Percentiles rank a stretch among this genome's conserved stretches.
Evolutionary conservation across 2,329 filamentous ascomycete species (phyloP).

Genomic region (Teratosphaeriaceae sp.): DNA sequence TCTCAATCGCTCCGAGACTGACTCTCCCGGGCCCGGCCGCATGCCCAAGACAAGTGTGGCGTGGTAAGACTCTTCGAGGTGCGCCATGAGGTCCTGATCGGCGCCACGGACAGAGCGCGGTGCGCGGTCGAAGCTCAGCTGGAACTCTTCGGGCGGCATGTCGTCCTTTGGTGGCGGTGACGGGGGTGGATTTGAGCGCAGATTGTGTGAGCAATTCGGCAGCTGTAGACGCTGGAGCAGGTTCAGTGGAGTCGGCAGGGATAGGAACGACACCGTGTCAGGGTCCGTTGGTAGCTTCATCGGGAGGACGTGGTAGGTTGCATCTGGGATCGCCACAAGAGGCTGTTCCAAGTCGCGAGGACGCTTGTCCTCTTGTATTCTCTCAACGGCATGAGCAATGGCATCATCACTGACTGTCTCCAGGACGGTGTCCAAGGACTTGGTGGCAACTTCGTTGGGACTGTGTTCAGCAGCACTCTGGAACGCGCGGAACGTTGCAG

Average conservation of each 20-base stretch:
- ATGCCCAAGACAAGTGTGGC: neutral
- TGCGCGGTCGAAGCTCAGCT: neutral
- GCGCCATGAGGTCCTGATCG: neutral
- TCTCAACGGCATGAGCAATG: too few relatives aligned
- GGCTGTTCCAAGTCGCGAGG: neutral
- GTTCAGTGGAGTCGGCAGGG: neutral
- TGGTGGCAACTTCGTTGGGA: neutral
- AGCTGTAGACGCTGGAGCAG: neutral
- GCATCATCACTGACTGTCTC: neutral
- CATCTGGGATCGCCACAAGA: neutral
- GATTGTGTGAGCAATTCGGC: neutral
- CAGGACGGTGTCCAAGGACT: neutral
- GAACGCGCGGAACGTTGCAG: too few relatives aligned
- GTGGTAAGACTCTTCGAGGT: neutral
- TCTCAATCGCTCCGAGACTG: neutral
- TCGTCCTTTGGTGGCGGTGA: neutral
- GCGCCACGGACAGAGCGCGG: neutral
- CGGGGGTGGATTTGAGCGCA: neutral
- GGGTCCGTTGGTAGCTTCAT: neutral
- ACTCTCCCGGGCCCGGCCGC: neutral
- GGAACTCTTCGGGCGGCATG: constrained; percentile 3
- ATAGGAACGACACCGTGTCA: neutral
- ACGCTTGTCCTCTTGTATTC: neutral
- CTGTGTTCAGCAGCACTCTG: too few relatives aligned
- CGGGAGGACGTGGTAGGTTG: neutral